phyloP scores from a whole-genome alignment of 1,284 basidiomycete species.

The Cutaneotrichosporon dermatis region DNA sequence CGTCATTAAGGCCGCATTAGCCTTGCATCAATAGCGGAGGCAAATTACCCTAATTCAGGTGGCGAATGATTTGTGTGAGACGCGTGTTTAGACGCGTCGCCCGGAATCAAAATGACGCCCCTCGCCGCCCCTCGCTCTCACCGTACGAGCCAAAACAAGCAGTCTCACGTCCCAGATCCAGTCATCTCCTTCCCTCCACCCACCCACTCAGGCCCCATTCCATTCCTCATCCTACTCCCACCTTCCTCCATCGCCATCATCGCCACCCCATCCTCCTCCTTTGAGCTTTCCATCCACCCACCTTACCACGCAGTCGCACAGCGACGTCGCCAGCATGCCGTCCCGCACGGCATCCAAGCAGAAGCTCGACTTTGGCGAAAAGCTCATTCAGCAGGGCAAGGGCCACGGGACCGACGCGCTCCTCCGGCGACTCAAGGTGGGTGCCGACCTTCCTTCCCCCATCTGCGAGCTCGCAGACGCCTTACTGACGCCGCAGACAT shows the following conservation, averaged over 20 bases:
- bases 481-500: conserved; percentile 41
- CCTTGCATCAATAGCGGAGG: not conserved
- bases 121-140: not conserved
- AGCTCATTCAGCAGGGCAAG: conserved; percentile 55
- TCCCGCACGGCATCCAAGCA: conserved; percentile 15
- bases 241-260: not conserved
- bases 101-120: conserved; percentile 5
- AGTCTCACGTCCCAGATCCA: not conserved
- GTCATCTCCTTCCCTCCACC: not conserved
- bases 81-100: not conserved
- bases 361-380: conserved; percentile 68
- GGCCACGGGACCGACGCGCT: conserved; percentile 57
- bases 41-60: not conserved
- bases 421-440: conserved; percentile 71
- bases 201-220: not conserved
- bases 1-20: not conserved
- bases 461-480: too few species aligned
- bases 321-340: conserved; percentile 15
- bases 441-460: conserved; percentile 6
- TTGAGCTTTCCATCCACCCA: not conserved
- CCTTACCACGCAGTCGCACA: conserved; percentile 2
- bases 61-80: conserved; percentile 2
- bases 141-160: not conserved
- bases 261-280: not conserved
- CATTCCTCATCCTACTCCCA: not conserved